Percentiles rank a stretch among this genome's conserved stretches.
Evolutionary conservation across 306 rosid genomes (phyloP).

Genomic region (Cicer yamashitae): DNA sequence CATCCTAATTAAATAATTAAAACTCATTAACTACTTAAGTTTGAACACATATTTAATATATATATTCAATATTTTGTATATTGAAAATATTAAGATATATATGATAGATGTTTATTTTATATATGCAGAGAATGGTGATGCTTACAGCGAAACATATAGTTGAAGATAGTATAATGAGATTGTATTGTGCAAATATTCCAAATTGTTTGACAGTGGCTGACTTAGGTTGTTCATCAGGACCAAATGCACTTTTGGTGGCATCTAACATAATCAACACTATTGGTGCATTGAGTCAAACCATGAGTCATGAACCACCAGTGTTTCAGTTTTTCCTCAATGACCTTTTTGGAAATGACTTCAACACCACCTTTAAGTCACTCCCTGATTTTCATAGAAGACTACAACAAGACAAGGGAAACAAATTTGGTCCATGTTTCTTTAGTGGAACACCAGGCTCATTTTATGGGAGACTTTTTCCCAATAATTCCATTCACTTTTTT

Average conservation of each 20-base stretch:
- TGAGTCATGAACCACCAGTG: slow-evolving; percentile 4
- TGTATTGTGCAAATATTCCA: slow-evolving; percentile 14
- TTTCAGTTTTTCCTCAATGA: slow-evolving; percentile 45
- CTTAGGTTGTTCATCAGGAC: slow-evolving; percentile 60
- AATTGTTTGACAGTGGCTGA: slow-evolving; percentile 53
- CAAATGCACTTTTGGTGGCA: slow-evolving; percentile 38
- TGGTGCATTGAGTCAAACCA: background rate
- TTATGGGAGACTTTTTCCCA: slow-evolving; percentile 40
- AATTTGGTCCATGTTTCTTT: slow-evolving; percentile 50
- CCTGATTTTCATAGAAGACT: slow-evolving; percentile 42
- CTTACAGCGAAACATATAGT: slow-evolving; percentile 23
- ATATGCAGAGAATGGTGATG: slow-evolving; percentile 43
- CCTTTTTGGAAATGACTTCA: slow-evolving; percentile 49
- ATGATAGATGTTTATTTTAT: background rate
- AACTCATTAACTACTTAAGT: too few species aligned
- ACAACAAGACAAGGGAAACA: slow-evolving; percentile 2
- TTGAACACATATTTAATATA: too few species aligned
- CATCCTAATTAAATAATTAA: too few species aligned
- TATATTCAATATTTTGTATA: too few species aligned
- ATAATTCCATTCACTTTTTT: slow-evolving; percentile 38
- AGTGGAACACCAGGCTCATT: slow-evolving; percentile 50
- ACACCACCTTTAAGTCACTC: slow-evolving; percentile 43
- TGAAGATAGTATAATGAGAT: slow-evolving; percentile 40
- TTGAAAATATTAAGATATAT: too few species aligned
- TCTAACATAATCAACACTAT: slow-evolving; percentile 15